phyloP scores from a whole-genome alignment of 2,329 filamentous ascomycete genomes.

The Verticillium dahliae region DNA sequence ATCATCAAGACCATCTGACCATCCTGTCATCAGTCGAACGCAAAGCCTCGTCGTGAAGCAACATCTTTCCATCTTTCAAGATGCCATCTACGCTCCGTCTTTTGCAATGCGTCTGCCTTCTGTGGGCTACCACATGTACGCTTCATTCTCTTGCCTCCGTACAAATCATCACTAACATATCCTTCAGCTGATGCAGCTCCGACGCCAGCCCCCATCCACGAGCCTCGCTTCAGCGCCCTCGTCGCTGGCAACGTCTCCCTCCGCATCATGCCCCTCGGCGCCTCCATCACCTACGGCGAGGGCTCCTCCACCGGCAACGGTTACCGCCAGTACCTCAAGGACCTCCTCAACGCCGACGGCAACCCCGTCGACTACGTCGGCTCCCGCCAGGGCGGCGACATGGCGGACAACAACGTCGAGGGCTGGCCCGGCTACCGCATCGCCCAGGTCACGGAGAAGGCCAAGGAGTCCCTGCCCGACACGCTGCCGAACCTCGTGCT shows the following conservation, averaged over 20 bases:
- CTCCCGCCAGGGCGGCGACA: constrained; percentile 26
- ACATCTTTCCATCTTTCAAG: not conserved
- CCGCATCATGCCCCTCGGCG: constrained; percentile 36
- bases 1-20: not conserved
- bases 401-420: constrained; percentile 35
- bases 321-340: constrained; percentile 26
- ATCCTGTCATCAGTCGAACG: not conserved
- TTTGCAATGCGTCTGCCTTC: constrained; percentile 2
- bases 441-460: constrained; percentile 28
- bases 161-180: not conserved
- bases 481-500: constrained; percentile 31
- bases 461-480: constrained; percentile 19
- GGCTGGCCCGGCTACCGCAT: constrained; percentile 36
- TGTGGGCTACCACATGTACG: constrained; percentile 8
- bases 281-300: constrained; percentile 32
- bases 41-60: not conserved
- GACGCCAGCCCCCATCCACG: constrained; percentile 1
- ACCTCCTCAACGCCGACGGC: constrained; percentile 22
- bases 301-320: constrained; percentile 29
- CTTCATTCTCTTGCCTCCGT: not conserved
- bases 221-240: constrained; percentile 6
- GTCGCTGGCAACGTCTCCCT: constrained; percentile 21
- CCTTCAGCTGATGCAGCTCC: constrained; percentile 9
- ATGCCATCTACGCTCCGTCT: constrained; percentile 4
- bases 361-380: constrained; percentile 34